Percentiles rank a stretch among this genome's conserved stretches.
Conservation (phyloP, 306 rosid species). For the Sindora glabra region DNA sequence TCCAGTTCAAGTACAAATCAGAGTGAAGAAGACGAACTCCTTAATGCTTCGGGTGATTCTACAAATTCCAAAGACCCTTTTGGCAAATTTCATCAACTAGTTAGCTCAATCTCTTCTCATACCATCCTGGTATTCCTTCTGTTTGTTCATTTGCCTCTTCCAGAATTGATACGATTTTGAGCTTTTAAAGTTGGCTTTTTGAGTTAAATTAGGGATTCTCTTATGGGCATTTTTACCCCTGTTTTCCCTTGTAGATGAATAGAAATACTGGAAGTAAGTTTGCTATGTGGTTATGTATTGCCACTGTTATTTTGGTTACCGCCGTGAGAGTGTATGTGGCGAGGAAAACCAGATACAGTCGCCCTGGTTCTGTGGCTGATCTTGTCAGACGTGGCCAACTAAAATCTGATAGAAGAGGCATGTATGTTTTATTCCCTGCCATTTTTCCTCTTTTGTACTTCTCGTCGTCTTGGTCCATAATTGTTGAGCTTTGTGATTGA, state of each 20-base stretch:
- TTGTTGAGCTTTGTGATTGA: no score
- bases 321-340: conserved; percentile 25
- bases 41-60: conserved; percentile 4
- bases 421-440: conserved; percentile 60
- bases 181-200: no score
- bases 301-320: conserved; percentile 36
- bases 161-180: no score
- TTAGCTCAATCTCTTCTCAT: conserved; percentile 22
- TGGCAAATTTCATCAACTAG: conserved; percentile 24
- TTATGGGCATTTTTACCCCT: not conserved
- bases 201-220: not conserved
- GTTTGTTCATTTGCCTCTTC: not conserved
- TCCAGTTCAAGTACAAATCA: conserved; percentile 8
- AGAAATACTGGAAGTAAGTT: conserved; percentile 33
- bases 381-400: conserved; percentile 91
- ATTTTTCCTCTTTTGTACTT: no score
- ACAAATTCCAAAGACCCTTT: conserved; percentile 17
- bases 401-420: conserved; percentile 98
- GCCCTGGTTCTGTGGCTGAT: conserved; percentile 89
- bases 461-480: no score
- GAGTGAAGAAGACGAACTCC: not conserved
- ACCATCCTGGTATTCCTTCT: no score
- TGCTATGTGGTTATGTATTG: conserved; percentile 56
- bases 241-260: conserved; percentile 23
- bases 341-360: conserved; percentile 39